Conservation (phyloP, 371 early-diverging fungal species). For the Coemansia sp. region DNA sequence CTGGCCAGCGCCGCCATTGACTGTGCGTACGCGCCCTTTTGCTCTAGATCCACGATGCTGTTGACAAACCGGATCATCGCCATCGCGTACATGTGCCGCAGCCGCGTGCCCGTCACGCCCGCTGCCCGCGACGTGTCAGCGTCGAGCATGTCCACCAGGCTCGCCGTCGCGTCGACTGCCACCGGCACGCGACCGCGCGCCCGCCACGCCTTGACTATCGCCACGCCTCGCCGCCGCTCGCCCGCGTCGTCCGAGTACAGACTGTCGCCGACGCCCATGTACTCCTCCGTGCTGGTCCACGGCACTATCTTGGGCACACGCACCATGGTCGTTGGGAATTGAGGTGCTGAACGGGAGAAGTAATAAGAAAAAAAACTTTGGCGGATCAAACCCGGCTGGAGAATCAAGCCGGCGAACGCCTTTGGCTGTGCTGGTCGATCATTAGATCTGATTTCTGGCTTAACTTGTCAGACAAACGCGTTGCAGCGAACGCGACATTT, state of each 20-base stretch:
- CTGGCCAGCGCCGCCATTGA: conserved; percentile 55
- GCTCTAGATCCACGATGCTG: conserved; percentile 58
- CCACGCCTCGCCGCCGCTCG: conserved; percentile 38
- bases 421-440: too few relatives aligned
- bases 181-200: conserved; percentile 57
- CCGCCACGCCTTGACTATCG: conserved; percentile 60
- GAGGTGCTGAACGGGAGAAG: not conserved
- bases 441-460: too few relatives aligned
- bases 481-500: not conserved
- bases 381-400: not conserved
- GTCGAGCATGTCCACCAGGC: conserved; percentile 52
- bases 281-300: conserved; percentile 58
- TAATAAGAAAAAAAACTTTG: not conserved
- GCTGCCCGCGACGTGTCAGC: conserved; percentile 15
- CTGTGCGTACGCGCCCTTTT: conserved; percentile 55
- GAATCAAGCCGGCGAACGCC: not conserved
- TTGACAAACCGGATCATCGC: conserved; percentile 64
- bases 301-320: conserved; percentile 54
- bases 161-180: conserved; percentile 58
- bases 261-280: conserved; percentile 48
- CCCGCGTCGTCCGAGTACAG: conserved; percentile 52
- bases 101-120: conserved; percentile 50
- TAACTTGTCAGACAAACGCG: too few relatives aligned
- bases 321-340: not conserved
- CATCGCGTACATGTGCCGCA: conserved; percentile 58